Conservation (phyloP, 2,329 filamentous ascomycete species). For the Colletotrichum limetticola region DNA sequence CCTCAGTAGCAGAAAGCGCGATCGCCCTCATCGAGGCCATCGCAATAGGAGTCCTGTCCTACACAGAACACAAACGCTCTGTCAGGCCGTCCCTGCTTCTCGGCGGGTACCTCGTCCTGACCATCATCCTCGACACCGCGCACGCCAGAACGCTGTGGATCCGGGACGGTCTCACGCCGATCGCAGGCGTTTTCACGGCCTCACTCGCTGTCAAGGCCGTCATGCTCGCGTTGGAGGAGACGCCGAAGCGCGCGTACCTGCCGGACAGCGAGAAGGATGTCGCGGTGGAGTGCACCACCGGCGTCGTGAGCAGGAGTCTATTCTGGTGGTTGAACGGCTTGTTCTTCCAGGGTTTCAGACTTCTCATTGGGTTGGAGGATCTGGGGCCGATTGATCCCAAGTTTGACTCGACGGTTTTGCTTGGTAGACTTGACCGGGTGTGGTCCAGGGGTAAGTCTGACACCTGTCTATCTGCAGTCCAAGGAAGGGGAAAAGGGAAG, state of each 20-base stretch:
- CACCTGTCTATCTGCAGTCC: neutral
- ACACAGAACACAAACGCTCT: conserved; percentile 48
- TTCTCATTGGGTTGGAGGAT: conserved; percentile 39
- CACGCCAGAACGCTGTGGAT: conserved; percentile 47
- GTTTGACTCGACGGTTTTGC: conserved; percentile 39
- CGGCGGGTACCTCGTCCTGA: conserved; percentile 44
- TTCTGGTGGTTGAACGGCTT: conserved; percentile 51
- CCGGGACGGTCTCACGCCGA: conserved; percentile 37
- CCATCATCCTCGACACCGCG: conserved; percentile 47
- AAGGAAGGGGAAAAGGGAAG: no score
- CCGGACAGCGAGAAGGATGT: conserved; percentile 35
- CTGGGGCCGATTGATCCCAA: conserved; percentile 43
- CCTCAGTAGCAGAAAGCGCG: conserved; percentile 42
- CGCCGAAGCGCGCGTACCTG: conserved; percentile 41
- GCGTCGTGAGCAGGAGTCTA: conserved; percentile 46
- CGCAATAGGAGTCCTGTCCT: conserved; percentile 45
- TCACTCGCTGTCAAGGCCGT: conserved; percentile 41
- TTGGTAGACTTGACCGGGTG: conserved; percentile 32
- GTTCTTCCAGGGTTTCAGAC: conserved; percentile 40
- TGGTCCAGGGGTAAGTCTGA: conserved; percentile 39
- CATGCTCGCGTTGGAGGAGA: conserved; percentile 46
- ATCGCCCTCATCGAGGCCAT: conserved; percentile 44
- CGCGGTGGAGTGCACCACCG: conserved; percentile 45
- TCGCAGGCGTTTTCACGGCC: conserved; percentile 42
- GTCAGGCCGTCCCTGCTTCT: conserved; percentile 46